Percentiles rank a stretch among this genome's conserved stretches.
Evolutionary conservation across 108 stramenopile genomes (phyloP).

Genomic region (Chaetoceros tenuissimus): DNA sequence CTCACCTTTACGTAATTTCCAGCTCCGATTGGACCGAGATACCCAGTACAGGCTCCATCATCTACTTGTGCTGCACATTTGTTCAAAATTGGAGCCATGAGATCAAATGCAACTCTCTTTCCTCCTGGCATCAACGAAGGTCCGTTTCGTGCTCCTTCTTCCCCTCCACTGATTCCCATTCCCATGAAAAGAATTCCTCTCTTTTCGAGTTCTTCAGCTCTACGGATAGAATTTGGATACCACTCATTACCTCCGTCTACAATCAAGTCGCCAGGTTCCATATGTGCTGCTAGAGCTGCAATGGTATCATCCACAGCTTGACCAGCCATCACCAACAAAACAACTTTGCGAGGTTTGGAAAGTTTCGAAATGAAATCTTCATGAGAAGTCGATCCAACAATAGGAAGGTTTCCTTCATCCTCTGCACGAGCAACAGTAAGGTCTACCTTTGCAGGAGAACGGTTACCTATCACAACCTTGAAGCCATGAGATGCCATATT

Average conservation of each 20-base stretch:
- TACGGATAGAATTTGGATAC: slow-evolving; percentile 95
- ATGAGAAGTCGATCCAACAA: slow-evolving; percentile 64
- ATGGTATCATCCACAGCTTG: slow-evolving; percentile 94
- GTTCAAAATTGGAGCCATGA: slow-evolving; percentile 88
- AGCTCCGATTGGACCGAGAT: slow-evolving; percentile 84
- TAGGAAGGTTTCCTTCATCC: slow-evolving; percentile 84
- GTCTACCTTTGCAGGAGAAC: slow-evolving; percentile 87
- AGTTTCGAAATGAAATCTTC: slow-evolving; percentile 68
- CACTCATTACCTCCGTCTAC: slow-evolving; percentile 99
- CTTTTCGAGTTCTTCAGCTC: slow-evolving; percentile 69
- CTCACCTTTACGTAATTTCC: slow-evolving; percentile 12
- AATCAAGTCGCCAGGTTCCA: slow-evolving; percentile 94
- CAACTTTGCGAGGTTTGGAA: slow-evolving; percentile 87
- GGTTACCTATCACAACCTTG: slow-evolving; percentile 89
- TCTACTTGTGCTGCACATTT: slow-evolving; percentile 92
- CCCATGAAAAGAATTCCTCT: slow-evolving; percentile 92
- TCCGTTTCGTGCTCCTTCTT: slow-evolving; percentile 97
- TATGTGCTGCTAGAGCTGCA: slow-evolving; percentile 50
- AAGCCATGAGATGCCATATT: slow-evolving; percentile 95
- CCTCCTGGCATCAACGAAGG: slow-evolving; percentile 99
- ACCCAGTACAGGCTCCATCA: slow-evolving; percentile 92
- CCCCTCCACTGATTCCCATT: slow-evolving; percentile 98
- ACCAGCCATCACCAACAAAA: slow-evolving; percentile 95
- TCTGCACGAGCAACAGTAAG: slow-evolving; percentile 91
- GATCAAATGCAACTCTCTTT: slow-evolving; percentile 88